A percentile compares a stretch with the other conserved stretches of the same genome.
Conservation (phyloP, 257 asterid species). For the Lycium barbarum region DNA sequence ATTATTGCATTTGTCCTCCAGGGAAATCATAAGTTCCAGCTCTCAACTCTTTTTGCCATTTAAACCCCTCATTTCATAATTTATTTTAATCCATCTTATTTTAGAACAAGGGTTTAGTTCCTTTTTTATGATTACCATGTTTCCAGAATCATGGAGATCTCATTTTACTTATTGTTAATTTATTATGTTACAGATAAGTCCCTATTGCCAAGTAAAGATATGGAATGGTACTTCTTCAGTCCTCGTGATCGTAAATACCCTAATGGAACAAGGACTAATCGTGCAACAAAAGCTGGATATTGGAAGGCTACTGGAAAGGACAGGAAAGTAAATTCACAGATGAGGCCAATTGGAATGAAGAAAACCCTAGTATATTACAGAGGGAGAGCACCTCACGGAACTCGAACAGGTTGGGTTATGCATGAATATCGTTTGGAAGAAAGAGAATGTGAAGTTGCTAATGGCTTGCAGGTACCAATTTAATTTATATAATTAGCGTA, state of each 20-base stretch:
- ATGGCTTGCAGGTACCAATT: conserved; percentile 70
- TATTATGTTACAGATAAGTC: conserved; percentile 68
- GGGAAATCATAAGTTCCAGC: conserved; percentile 10
- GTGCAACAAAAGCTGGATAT: conserved; percentile 94
- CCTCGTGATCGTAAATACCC: conserved; percentile 97
- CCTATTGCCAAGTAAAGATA: conserved; percentile 92
- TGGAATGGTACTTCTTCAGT: conserved; percentile 97
- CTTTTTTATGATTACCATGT: background rate
- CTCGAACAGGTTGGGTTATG: conserved; percentile 98
- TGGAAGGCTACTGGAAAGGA: conserved; percentile 99
- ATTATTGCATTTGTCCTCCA: conserved; percentile 39
- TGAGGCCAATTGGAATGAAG: conserved; percentile 89
- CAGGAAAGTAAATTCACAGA: conserved; percentile 83
- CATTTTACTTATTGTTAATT: background rate
- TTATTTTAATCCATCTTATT: background rate
- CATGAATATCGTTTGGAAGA: conserved; percentile 97
- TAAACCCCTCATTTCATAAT: too few species aligned
- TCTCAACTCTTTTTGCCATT: too few species aligned
- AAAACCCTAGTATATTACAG: conserved; percentile 96
- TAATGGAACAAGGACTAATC: conserved; percentile 92
- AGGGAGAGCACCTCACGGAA: conserved; percentile 99
- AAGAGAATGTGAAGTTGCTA: conserved; percentile 76
- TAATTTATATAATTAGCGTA: background rate
- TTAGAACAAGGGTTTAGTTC: background rate
- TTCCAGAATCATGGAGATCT: background rate